phyloP scores from a whole-genome alignment of 805 yeast species.

The Barnettozyma californica region DNA sequence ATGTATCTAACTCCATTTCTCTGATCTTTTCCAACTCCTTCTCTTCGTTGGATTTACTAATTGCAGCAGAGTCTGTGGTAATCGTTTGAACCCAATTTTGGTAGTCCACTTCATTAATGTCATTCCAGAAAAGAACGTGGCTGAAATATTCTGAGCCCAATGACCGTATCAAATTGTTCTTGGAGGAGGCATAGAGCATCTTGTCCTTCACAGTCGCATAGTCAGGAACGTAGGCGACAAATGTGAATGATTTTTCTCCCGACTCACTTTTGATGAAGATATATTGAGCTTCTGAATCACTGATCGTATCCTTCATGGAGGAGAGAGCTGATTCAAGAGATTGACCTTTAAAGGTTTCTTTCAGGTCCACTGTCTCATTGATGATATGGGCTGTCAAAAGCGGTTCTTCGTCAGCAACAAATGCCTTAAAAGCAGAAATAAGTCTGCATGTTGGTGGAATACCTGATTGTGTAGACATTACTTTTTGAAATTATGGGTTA shows the following conservation, averaged over 20 bases:
- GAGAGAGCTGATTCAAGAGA: conserved; percentile 33
- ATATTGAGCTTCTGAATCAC: conserved; percentile 42
- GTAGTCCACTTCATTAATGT: conserved; percentile 32
- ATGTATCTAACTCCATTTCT: conserved; percentile 34
- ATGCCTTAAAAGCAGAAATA: conserved; percentile 38
- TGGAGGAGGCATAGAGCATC: conserved; percentile 92
- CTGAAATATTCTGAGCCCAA: conserved; percentile 50
- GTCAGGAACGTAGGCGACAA: conserved; percentile 86
- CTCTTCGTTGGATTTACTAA: conserved; percentile 58
- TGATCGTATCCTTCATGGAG: conserved; percentile 27
- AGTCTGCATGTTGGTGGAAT: conserved; percentile 43
- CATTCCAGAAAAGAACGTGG: conserved; percentile 30
- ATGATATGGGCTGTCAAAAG: conserved; percentile 35
- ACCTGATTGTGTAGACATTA: conserved; percentile 67
- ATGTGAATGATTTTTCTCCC: conserved; percentile 34
- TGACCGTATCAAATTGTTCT: conserved; percentile 66
- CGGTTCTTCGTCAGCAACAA: conserved; percentile 29
- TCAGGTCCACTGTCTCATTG: conserved; percentile 32
- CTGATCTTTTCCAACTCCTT: conserved; percentile 41
- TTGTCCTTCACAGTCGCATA: conserved; percentile 72
- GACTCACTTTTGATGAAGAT: conserved; percentile 38
- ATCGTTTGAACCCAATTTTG: conserved; percentile 40
- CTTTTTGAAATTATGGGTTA: background rate
- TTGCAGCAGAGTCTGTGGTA: conserved; percentile 32
- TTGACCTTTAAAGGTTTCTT: conserved; percentile 27